These are phyloP conservation scores for Fomitopsis schrenkii DNA, from an alignment of 1,284 basidiomycete species.

Conservation along the genomic window DNA sequence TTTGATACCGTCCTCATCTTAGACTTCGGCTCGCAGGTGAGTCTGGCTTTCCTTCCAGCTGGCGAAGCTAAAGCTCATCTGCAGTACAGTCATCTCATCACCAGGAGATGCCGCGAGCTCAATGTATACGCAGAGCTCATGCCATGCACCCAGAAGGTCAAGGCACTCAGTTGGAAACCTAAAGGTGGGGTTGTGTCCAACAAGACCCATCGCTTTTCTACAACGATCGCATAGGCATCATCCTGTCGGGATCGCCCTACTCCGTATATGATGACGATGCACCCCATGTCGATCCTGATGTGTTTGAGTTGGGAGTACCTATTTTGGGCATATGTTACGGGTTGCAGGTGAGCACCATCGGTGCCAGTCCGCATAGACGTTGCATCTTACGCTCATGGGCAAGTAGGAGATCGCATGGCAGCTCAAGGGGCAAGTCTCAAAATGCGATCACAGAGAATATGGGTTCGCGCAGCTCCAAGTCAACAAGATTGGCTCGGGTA, in stretches of 20 bases:
- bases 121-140: conserved; percentile 98
- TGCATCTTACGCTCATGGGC: neutral
- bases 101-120: conserved; percentile 95
- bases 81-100: conserved; percentile 98
- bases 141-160: conserved; percentile 93
- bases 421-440: conserved; percentile 83
- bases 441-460: conserved; percentile 93
- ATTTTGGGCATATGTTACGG: conserved; percentile 99
- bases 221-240: conserved; percentile 65
- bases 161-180: conserved; percentile 90
- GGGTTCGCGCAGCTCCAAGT: conserved; percentile 86
- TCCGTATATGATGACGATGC: conserved; percentile 95
- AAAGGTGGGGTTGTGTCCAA: conserved; percentile 58
- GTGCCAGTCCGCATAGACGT: neutral
- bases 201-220: neutral
- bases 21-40: conserved; percentile 96
- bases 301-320: conserved; percentile 90
- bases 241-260: conserved; percentile 97
- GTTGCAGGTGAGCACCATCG: conserved; percentile 60
- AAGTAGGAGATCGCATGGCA: conserved; percentile 90
- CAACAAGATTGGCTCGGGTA: conserved; percentile 56
- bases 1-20: conserved; percentile 97
- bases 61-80: conserved; percentile 14
- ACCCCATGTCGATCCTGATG: conserved; percentile 92
- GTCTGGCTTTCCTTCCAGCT: conserved; percentile 8